Percentiles rank a stretch among this genome's conserved stretches.
Evolutionary conservation across 805 yeast genomes (phyloP).

Genomic region (Millerozyma miso): DNA sequence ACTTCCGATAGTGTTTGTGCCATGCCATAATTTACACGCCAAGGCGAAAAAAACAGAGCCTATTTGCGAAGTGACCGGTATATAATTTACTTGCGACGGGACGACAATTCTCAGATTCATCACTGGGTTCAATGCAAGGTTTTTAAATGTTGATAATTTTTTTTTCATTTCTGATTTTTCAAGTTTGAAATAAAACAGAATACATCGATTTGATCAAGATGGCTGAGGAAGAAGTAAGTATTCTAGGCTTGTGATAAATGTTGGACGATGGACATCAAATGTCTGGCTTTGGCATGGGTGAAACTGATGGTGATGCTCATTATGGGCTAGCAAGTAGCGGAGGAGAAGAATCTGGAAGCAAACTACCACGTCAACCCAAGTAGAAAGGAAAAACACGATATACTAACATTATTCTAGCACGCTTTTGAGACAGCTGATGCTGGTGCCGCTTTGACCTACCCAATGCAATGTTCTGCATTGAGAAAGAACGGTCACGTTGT

Average conservation of each 20-base stretch:
- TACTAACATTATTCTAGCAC: conserved; percentile 53
- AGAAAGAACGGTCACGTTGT: conserved; percentile 99
- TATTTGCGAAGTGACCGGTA: neutral
- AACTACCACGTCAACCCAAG: neutral
- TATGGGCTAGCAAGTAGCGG: neutral
- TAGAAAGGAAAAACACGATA: no score
- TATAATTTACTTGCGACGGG: conserved; percentile 1
- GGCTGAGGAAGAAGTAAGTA: conserved; percentile 13
- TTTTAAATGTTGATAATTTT: neutral
- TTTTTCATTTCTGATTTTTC: neutral
- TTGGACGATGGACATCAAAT: no score
- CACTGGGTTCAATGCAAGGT: conserved; percentile 2
- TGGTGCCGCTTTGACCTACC: conserved; percentile 97
- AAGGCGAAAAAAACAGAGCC: neutral
- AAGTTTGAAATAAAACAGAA: neutral
- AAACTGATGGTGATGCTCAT: no score
- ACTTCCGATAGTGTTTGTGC: neutral
- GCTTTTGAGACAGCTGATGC: conserved; percentile 97
- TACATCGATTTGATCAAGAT: conserved; percentile 1
- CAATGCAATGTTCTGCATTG: conserved; percentile 99
- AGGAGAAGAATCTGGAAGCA: neutral
- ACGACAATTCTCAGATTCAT: conserved; percentile 3
- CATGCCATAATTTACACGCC: neutral
- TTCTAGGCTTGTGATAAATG: no score
- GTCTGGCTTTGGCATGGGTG: no score